phyloP scores from a whole-genome alignment of 2,329 filamentous ascomycete genomes.

The Diplodia intermedia region DNA sequence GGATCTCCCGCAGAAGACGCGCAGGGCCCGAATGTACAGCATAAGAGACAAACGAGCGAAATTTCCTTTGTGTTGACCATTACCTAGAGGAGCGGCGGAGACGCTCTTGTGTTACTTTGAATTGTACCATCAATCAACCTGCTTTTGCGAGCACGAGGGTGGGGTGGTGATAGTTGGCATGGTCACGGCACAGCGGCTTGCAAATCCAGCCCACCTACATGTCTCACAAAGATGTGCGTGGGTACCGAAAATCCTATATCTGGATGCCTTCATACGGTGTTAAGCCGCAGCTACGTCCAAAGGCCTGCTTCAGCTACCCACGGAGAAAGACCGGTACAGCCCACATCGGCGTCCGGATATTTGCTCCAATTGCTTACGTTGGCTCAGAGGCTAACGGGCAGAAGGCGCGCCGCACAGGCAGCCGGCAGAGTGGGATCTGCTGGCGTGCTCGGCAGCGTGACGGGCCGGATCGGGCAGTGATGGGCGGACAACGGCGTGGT shows the following conservation, averaged over 20 bases:
- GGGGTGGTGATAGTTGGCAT: constrained; percentile 11
- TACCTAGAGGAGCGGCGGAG: constrained; percentile 32
- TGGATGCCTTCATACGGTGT: no score
- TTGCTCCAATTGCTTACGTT: no score
- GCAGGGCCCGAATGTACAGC: constrained; percentile 30
- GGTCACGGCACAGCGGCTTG: neutral
- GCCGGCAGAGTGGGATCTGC: constrained; percentile 30
- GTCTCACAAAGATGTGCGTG: no score
- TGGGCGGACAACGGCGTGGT: constrained; percentile 4
- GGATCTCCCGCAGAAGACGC: constrained; percentile 5
- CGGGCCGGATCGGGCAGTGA: constrained; percentile 15
- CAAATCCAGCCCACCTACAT: no score
- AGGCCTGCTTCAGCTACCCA: no score
- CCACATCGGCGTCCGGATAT: no score
- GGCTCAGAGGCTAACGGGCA: neutral
- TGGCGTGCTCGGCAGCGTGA: constrained; percentile 15
- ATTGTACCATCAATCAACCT: constrained; percentile 31
- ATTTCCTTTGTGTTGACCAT: constrained; percentile 33
- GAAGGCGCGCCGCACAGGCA: constrained; percentile 14
- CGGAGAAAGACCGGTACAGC: no score
- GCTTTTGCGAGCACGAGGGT: constrained; percentile 17
- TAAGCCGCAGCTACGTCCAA: no score
- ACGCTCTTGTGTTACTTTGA: constrained; percentile 28
- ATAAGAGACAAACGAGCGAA: constrained; percentile 32
- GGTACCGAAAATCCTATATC: no score